Percentiles rank a stretch among this genome's conserved stretches.
Evolutionary conservation across 192 early-diverging fungal species (phyloP).

Genomic region (Chytriomyces sp.): DNA sequence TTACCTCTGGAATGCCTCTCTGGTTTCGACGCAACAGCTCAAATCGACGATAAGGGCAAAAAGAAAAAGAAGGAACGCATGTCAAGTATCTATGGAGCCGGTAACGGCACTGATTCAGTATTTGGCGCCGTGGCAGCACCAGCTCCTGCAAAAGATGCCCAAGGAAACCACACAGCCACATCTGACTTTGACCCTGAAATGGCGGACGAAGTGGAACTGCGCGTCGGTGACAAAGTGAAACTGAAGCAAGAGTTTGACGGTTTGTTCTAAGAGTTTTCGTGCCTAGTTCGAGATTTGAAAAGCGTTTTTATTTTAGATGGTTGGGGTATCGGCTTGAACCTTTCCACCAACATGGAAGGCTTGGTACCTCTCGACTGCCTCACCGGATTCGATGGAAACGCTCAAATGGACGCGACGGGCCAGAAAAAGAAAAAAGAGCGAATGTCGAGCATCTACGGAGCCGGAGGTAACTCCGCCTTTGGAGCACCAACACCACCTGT

Average conservation of each 20-base stretch:
- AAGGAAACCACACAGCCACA: not conserved
- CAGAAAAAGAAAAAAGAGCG: not conserved
- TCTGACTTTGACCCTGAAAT: constrained; percentile 32
- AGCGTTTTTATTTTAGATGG: not conserved
- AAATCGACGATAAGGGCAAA: not conserved
- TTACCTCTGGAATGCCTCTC: constrained; percentile 57
- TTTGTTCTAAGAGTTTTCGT: too few relatives aligned
- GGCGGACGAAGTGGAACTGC: constrained; percentile 28
- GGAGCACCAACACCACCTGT: not conserved
- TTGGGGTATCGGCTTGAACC: constrained; percentile 24
- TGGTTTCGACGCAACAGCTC: not conserved
- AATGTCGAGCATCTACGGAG: constrained; percentile 2
- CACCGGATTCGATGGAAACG: not conserved
- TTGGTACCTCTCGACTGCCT: constrained; percentile 28
- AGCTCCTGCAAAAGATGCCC: not conserved
- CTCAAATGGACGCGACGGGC: not conserved
- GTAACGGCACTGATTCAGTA: not conserved
- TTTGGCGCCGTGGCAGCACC: not conserved
- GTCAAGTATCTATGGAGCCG: constrained; percentile 9
- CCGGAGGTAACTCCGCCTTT: not conserved
- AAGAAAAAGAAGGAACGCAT: constrained; percentile 4
- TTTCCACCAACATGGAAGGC: constrained; percentile 17
- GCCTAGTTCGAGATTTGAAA: not conserved
- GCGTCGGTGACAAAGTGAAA: constrained; percentile 21
- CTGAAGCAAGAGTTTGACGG: constrained; percentile 3